Evolutionary conservation across 768 basidiomycete genomes (phyloP).

Genomic region (Amanita molliuscula): DNA sequence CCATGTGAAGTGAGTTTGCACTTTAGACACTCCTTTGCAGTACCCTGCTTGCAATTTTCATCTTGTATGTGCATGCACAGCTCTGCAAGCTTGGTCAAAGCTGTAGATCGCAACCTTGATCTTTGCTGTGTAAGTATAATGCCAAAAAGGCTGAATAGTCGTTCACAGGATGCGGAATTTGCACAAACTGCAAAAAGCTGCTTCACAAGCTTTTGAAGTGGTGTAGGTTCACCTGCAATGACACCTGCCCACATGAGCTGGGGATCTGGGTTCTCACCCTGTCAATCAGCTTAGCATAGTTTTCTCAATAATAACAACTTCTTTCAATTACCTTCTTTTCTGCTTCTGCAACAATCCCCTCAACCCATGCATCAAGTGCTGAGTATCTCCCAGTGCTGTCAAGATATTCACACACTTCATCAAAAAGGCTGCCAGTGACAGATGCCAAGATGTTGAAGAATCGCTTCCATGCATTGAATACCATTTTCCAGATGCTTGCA

Average conservation of each 20-base stretch:
- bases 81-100: background rate
- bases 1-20: background rate
- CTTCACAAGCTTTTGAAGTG: background rate
- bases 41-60: background rate
- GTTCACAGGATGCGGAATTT: constrained; percentile 22
- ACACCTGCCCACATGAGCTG: background rate
- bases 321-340: background rate
- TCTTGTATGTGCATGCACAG: background rate
- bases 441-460: too few relatives aligned
- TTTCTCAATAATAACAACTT: background rate
- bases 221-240: background rate
- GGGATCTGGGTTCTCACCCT: background rate
- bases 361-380: too few relatives aligned
- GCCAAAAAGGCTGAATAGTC: constrained; percentile 19
- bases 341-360: too few relatives aligned
- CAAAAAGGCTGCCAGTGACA: too few relatives aligned
- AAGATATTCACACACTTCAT: too few relatives aligned
- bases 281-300: background rate
- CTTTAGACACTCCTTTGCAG: background rate
- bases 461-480: too few relatives aligned
- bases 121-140: background rate
- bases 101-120: background rate
- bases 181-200: constrained; percentile 13
- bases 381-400: too few relatives aligned
- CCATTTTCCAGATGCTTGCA: too few relatives aligned